Conservation (phyloP, 352 stramenopile genomes). For the Globisporangium solare region DNA sequence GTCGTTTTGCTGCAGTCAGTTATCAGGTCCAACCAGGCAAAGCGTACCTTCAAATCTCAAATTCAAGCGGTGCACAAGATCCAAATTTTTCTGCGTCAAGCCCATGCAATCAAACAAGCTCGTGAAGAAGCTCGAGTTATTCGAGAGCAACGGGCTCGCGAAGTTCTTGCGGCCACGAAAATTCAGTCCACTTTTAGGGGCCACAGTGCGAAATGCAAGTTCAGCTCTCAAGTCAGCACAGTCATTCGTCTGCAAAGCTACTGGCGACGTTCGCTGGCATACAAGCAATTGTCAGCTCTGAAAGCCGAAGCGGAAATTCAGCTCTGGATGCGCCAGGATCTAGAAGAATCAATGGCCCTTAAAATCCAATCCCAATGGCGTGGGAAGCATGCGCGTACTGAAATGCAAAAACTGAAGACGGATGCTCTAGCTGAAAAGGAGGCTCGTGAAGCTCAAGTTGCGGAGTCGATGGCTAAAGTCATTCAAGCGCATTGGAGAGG, state of each 20-base stretch:
- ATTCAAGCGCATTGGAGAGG: conserved; percentile 30
- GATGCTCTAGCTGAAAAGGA: conserved; percentile 5
- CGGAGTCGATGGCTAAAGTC: conserved; percentile 13
- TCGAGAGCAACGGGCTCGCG: neutral
- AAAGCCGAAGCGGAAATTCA: conserved; percentile 15
- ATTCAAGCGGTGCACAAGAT: conserved; percentile 24
- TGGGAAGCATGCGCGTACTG: conserved; percentile 12
- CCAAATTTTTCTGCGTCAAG: conserved; percentile 22
- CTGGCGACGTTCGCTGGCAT: conserved; percentile 22
- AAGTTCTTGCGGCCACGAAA: conserved; percentile 17
- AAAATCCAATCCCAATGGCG: conserved; percentile 37
- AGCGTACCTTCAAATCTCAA: conserved; percentile 20
- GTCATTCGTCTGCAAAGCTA: conserved; percentile 28
- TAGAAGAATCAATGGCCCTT: conserved; percentile 20
- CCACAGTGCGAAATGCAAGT: conserved; percentile 9
- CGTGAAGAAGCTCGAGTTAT: conserved; percentile 1
- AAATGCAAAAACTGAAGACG: conserved; percentile 10
- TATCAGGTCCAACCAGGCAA: conserved; percentile 25
- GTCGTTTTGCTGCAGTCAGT: conserved; percentile 34
- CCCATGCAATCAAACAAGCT: conserved; percentile 15
- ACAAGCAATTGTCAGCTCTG: conserved; percentile 10
- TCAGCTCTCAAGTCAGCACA: conserved; percentile 14
- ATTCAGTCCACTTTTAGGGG: conserved; percentile 24
- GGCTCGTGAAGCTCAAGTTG: conserved; percentile 1
- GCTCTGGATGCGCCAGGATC: conserved; percentile 12